Base-by-base conservation (phyloP, 306 rosid genomes). In the Inga leiocalycina region DNA sequence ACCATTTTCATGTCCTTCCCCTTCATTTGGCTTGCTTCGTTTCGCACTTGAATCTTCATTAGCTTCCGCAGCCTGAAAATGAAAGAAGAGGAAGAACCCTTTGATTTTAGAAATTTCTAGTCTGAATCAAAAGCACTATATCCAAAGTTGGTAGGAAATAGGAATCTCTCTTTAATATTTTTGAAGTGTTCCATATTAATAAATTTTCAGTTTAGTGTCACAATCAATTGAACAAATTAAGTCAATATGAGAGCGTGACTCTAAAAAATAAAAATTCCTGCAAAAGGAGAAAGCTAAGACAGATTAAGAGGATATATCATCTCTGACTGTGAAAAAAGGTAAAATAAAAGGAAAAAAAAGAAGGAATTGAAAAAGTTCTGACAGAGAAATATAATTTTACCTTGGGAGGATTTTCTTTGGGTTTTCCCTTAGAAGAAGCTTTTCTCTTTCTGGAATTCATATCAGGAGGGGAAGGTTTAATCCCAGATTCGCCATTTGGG, bases 401-500 rank as follows among this genome's bases (percentile, higher is more conserved):
- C 97, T 81, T 89, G 15, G 84, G 39, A 44, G 91, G 65, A 77
- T 35, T 74, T 41, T 93, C 97, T 89, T 54, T 54, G 10, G 62
- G 2, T 54, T 91, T 96, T 68, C 87, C 90, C 74, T 86, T 94
- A 56, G 90, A 71, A 81, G 84, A 86, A 79, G 89, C 84, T 85
- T 96, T 96, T 82, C 99, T 93, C 80, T 96, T 96, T 80, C 92
- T 86, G 41, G 90, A 86, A 88, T 83, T 95, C 48, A 80, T 35
- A 64, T 88, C 92, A 67, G 62, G 75, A 56, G 56, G 75, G 20
- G 88, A 80, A 73, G 81, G 72, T 76, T 82, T 90, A 24, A 71
- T 10, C 46, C 80, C 87, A 27, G 62, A 62, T 65, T 89, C 93
- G 16, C 83, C 89, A 59, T 76, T 89, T 11, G 90, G 90, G 32